A percentile compares a stretch with the other conserved stretches of the same genome.
phyloP scores from a whole-genome alignment of 768 basidiomycete genomes.

The Mycena amicta region DNA sequence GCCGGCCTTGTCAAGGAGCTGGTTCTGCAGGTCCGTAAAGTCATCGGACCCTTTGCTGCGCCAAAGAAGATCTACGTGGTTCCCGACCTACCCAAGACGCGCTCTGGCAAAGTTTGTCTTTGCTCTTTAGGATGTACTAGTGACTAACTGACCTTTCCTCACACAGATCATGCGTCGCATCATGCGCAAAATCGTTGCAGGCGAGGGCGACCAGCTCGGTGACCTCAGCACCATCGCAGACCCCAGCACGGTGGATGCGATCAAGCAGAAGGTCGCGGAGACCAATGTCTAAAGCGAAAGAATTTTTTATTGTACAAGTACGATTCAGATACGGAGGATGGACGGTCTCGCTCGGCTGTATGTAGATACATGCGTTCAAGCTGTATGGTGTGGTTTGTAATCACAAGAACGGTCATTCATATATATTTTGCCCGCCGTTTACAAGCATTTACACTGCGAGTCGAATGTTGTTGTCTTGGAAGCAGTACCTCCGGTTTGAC shows the following conservation, averaged over 20 bases:
- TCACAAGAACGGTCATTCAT: too few species aligned
- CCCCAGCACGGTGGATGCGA: constrained; percentile 80
- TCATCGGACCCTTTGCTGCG: constrained; percentile 96
- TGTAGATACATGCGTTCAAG: too few species aligned
- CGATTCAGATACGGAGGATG: too few species aligned
- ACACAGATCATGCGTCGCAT: constrained; percentile 97
- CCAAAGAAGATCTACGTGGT: constrained; percentile 92
- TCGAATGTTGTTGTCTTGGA: too few species aligned
- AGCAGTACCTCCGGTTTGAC: too few species aligned
- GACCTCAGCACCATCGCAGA: constrained; percentile 94
- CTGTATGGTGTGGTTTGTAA: too few species aligned
- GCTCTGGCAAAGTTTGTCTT: constrained; percentile 81
- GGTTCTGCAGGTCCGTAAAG: constrained; percentile 92
- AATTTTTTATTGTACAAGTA: neutral
- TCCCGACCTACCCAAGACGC: constrained; percentile 88
- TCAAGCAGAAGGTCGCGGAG: constrained; percentile 77
- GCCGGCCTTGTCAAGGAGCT: constrained; percentile 80
- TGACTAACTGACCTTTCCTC: neutral
- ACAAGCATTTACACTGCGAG: too few species aligned
- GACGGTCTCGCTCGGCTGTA: too few species aligned
- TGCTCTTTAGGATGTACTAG: neutral
- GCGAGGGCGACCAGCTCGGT: constrained; percentile 93
- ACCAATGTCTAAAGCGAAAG: constrained; percentile 3
- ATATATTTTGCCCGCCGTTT: too few species aligned
- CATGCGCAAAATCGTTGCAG: constrained; percentile 93